Evolutionary conservation across 2,329 filamentous ascomycete species (phyloP).

Genomic region (Aureobasidium sp.): DNA sequence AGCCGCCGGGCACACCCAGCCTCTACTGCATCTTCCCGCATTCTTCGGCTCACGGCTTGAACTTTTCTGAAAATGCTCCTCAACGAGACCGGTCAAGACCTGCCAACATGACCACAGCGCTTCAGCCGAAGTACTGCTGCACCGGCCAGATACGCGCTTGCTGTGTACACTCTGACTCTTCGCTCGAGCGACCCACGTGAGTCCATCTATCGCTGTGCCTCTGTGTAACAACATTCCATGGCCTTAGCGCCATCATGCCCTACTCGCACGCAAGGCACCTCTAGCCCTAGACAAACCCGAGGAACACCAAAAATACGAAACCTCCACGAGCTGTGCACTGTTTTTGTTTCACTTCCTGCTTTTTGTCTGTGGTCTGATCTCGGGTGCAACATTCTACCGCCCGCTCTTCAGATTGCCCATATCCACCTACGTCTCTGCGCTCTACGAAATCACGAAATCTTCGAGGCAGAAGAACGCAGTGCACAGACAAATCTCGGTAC

Average conservation of each 20-base stretch:
- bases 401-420: conserved; percentile 5
- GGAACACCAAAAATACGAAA: conserved; percentile 3
- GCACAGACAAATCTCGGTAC: conserved; percentile 10
- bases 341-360: conserved; percentile 10
- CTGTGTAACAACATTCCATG: conserved; percentile 1
- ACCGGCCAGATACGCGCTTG: neutral
- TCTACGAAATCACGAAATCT: neutral
- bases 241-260: neutral
- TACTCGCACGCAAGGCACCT: conserved; percentile 5
- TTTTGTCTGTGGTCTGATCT: conserved; percentile 1
- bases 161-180: neutral
- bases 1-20: neutral
- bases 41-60: neutral
- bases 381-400: conserved; percentile 6
- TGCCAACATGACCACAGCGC: neutral
- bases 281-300: neutral
- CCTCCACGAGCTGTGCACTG: conserved; percentile 5
- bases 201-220: neutral
- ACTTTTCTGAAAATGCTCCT: neutral
- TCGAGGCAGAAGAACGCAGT: neutral
- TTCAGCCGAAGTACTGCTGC: neutral
- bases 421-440: neutral
- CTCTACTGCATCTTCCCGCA: conserved; percentile 2
- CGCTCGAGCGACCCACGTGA: conserved; percentile 9
- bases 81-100: neutral